phyloP scores from a whole-genome alignment of 1,139 yeast species.

The Kodamaea anthophila region DNA sequence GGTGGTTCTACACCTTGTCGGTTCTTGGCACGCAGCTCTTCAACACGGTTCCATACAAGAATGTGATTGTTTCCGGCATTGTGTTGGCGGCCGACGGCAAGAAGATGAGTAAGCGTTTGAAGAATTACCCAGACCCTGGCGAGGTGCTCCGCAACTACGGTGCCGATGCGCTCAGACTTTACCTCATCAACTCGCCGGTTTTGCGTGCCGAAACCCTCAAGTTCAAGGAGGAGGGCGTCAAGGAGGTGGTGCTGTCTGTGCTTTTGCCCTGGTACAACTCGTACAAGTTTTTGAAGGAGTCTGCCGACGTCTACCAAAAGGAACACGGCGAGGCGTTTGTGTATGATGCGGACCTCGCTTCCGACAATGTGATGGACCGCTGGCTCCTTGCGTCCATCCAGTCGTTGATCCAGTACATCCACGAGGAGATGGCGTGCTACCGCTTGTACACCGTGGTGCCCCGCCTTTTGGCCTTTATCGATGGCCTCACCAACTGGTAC shows the following conservation, averaged over 20 bases:
- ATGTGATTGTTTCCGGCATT: conserved; percentile 94
- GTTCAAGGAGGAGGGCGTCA: conserved; percentile 97
- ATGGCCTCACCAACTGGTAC: conserved; percentile 97
- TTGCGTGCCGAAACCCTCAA: conserved; percentile 93
- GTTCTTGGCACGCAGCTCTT: conserved; percentile 94
- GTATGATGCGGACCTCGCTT: conserved; percentile 56
- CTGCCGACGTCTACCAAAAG: conserved; percentile 78
- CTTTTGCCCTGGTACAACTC: conserved; percentile 98
- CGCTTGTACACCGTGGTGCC: conserved; percentile 96
- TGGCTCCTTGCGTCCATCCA: conserved; percentile 96
- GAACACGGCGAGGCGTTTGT: conserved; percentile 64
- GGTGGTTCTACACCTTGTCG: conserved; percentile 97
- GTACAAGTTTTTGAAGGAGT: conserved; percentile 92
- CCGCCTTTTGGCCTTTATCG: conserved; percentile 78
- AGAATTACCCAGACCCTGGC: conserved; percentile 95
- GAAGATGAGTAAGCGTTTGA: conserved; percentile 97
- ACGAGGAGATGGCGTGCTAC: conserved; percentile 83
- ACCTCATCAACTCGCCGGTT: conserved; percentile 95
- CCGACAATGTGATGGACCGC: conserved; percentile 91
- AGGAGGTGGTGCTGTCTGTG: conserved; percentile 94
- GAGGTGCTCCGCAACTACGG: conserved; percentile 81
- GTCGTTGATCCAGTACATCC: conserved; percentile 79
- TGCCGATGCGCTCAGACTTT: conserved; percentile 95
- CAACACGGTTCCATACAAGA: conserved; percentile 87
- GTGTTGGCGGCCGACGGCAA: conserved; percentile 97